A percentile compares a stretch with the other conserved stretches of the same genome.
phyloP scores from a whole-genome alignment of 1,284 basidiomycete species.

The Irpex sp. region DNA sequence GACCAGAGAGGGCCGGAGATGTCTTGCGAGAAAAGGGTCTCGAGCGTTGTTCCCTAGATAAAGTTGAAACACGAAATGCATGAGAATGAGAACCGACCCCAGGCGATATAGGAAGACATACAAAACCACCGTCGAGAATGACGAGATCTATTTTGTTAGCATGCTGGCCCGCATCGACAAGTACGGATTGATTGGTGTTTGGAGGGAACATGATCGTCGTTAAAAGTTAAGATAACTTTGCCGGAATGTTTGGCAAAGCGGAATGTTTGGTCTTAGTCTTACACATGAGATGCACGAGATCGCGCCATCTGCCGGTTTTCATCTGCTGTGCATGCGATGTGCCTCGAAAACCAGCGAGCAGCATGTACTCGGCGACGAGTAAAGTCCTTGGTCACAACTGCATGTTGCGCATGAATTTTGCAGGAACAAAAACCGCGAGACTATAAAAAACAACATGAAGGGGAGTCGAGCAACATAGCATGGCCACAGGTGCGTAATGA shows the following conservation, averaged over 20 bases:
- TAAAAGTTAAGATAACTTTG: not conserved
- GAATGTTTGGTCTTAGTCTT: too few relatives aligned
- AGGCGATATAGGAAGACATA: not conserved
- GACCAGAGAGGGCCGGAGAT: constrained; percentile 70
- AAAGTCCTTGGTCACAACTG: not conserved
- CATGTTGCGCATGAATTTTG: constrained; percentile 1
- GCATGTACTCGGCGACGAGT: too few relatives aligned
- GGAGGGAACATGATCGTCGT: not conserved
- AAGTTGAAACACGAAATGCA: not conserved
- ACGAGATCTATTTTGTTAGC: constrained; percentile 1
- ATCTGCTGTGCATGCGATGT: too few relatives aligned
- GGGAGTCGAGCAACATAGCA: constrained; percentile 20
- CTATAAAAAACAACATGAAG: constrained; percentile 10
- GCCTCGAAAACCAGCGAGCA: too few relatives aligned
- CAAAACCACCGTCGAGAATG: constrained; percentile 18
- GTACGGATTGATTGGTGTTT: not conserved
- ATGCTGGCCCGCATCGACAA: too few relatives aligned
- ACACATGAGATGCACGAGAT: too few relatives aligned
- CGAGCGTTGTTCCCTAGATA: constrained; percentile 67
- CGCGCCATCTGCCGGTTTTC: too few relatives aligned
- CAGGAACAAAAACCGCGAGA: constrained; percentile 6
- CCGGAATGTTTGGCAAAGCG: too few relatives aligned
- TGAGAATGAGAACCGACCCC: not conserved
- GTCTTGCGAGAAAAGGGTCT: constrained; percentile 49
- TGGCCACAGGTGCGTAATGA: constrained; percentile 19